phyloP scores from a whole-genome alignment of 768 basidiomycete genomes.

The Boletus patriciae region DNA sequence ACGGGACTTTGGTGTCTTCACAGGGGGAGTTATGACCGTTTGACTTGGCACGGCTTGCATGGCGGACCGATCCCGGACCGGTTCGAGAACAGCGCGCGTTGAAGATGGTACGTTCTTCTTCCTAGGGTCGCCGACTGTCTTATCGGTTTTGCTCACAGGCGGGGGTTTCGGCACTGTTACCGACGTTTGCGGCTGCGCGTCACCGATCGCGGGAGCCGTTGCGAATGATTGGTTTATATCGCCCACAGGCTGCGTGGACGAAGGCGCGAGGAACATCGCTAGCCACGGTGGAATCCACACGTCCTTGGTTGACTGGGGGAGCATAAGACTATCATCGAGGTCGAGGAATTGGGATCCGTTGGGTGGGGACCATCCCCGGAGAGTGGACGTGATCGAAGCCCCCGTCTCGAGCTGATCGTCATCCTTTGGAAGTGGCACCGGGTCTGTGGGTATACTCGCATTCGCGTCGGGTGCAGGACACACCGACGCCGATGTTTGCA shows the following conservation, averaged over 20 bases:
- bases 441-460: not conserved
- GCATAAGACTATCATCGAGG: constrained; percentile 19
- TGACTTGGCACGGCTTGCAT: not conserved
- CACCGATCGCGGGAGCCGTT: not conserved
- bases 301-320: constrained; percentile 3
- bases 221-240: not conserved
- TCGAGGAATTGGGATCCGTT: constrained; percentile 27
- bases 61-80: not conserved
- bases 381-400: not conserved
- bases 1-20: constrained; percentile 10
- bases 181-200: not conserved
- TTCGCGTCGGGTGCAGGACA: not conserved
- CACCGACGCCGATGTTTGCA: not conserved
- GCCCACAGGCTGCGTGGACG: not conserved
- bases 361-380: constrained; percentile 31
- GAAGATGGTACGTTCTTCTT: not conserved
- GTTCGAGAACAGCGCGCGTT: constrained; percentile 3
- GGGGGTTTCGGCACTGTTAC: not conserved
- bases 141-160: not conserved
- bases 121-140: not conserved
- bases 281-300: constrained; percentile 8
- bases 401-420: not conserved
- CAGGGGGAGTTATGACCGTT: not conserved
- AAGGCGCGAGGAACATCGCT: not conserved
- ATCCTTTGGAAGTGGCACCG: not conserved